These are phyloP conservation scores for Fomitopsis serialis DNA, from an alignment of 768 basidiomycete species.

Conservation along the genomic window DNA sequence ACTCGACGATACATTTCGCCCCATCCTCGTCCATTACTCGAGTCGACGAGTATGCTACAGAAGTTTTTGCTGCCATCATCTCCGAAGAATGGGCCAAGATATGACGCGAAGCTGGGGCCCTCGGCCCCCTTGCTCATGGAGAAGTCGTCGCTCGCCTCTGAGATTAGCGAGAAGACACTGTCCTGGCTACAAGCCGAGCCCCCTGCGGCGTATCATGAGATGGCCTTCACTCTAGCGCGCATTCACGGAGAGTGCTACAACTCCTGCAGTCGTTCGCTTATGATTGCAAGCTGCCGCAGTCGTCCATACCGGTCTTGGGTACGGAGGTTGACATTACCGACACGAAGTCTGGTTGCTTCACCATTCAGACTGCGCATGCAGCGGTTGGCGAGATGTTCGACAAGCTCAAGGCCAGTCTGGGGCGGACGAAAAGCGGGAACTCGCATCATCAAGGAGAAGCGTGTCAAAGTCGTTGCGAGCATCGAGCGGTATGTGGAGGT, in stretches of 20 bases:
- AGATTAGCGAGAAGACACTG: conserved; percentile 65
- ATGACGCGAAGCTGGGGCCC: conserved; percentile 30
- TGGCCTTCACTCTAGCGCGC: conserved; percentile 73
- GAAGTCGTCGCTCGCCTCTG: conserved; percentile 51
- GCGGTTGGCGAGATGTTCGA: conserved; percentile 69
- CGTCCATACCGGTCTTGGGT: conserved; percentile 75
- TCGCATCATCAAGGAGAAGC: conserved; percentile 74
- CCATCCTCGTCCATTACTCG: conserved; percentile 75
- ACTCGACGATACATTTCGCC: conserved; percentile 65
- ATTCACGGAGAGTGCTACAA: conserved; percentile 76
- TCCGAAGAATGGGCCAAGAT: conserved; percentile 87
- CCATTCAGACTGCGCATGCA: conserved; percentile 68
- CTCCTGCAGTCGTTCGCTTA: conserved; percentile 77
- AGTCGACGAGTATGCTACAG: conserved; percentile 89
- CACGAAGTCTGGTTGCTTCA: conserved; percentile 61
- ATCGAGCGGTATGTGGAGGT: conserved; percentile 79
- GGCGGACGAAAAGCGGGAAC: conserved; percentile 75
- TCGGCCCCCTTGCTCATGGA: conserved; percentile 43
- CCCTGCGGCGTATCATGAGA: conserved; percentile 86
- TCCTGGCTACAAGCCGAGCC: conserved; percentile 68
- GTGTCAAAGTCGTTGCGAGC: conserved; percentile 55
- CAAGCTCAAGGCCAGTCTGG: conserved; percentile 68
- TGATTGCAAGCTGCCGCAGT: conserved; percentile 83
- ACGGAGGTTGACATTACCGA: conserved; percentile 73
- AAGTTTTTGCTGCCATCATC: conserved; percentile 82